Base-by-base conservation (phyloP, 805 yeast genomes). In the Myxozyma neotropica region DNA sequence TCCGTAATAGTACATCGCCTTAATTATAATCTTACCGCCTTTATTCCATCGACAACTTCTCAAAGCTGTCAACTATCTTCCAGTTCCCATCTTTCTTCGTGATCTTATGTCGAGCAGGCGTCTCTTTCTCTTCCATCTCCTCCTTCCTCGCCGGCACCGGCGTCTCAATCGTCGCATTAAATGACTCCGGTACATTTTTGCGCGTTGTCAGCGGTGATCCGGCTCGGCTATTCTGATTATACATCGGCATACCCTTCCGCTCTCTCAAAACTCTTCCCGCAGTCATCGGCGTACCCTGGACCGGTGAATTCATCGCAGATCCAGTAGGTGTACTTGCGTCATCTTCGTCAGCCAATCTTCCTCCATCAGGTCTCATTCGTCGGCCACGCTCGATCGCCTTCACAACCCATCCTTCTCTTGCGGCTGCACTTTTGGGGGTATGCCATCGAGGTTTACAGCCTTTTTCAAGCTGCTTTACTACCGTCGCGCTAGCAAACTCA, bases 321-420 rank as follows among this genome's bases (percentile, higher is more conserved):
- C 49, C 44, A 12, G n/a, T 29, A 2, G 58, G 54, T 15, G 58
- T 55, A 12, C 26, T 12, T 2, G n/a, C 1, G 12, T 15, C 45
- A 27, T 31, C 21, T n/a, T 35, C 45, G 44, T 21, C 26, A 15
- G 19, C 27, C 31, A 12, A 35, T n/a, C 8, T 7, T 24, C 45
- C 31, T 54, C 44, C 48, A 24, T 47, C 48, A 10, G 71, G 73
- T 65, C 71, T 67, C 38, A 74, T 53, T 6, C 69, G 46, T 6
- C 77, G 65, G 1, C 76, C 77, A 21, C 70, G 55, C 43, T 56
- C 58, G 23, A 74, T 70, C 1, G 73, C 76, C 2, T 57, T 48
- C 2, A 61, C 67, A 2, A 71, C 26, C 65, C 65, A 61, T 7
- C 13, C n/a, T 2, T 43, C 57, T 13, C 29, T 42, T 29, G 40